Percentiles rank a stretch among this genome's conserved stretches.
Conservation (phyloP, 1,284 basidiomycete genomes). For the Dichomitus squalens region DNA sequence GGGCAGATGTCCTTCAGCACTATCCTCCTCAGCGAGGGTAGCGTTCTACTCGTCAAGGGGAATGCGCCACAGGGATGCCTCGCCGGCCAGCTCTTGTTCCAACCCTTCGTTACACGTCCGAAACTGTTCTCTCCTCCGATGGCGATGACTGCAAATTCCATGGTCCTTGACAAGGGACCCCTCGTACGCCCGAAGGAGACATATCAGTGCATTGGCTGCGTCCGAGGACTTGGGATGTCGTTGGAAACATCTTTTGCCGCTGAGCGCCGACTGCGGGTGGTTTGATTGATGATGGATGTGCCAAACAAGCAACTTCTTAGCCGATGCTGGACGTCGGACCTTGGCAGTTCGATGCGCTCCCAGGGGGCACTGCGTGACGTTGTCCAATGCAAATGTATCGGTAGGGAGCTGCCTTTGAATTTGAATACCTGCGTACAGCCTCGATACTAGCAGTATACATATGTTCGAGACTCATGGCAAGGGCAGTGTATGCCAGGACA, state of each 20-base stretch:
- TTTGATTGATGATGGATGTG: not conserved
- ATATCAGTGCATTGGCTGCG: constrained; percentile 12
- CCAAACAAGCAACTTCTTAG: not conserved
- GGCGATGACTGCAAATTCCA: constrained; percentile 17
- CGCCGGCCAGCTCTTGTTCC: constrained; percentile 10
- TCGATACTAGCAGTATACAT: no score
- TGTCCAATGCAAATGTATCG: no score
- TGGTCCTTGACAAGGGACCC: constrained; percentile 5
- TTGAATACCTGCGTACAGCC: no score
- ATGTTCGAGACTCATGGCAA: no score
- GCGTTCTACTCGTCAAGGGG: constrained; percentile 17
- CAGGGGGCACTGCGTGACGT: no score
- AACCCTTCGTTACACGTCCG: constrained; percentile 16
- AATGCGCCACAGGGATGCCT: constrained; percentile 4
- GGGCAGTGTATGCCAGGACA: no score
- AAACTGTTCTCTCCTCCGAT: constrained; percentile 16
- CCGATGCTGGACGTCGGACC: no score
- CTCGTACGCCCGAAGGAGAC: not conserved
- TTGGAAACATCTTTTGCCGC: constrained; percentile 2
- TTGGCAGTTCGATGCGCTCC: no score
- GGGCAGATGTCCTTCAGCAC: constrained; percentile 14
- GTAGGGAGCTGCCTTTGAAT: no score
- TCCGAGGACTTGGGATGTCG: constrained; percentile 16
- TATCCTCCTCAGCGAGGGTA: constrained; percentile 10
- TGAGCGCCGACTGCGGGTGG: not conserved